Evolutionary conservation across 2,329 filamentous ascomycete genomes (phyloP).

Genomic region (Talaromyces verruculosus): DNA sequence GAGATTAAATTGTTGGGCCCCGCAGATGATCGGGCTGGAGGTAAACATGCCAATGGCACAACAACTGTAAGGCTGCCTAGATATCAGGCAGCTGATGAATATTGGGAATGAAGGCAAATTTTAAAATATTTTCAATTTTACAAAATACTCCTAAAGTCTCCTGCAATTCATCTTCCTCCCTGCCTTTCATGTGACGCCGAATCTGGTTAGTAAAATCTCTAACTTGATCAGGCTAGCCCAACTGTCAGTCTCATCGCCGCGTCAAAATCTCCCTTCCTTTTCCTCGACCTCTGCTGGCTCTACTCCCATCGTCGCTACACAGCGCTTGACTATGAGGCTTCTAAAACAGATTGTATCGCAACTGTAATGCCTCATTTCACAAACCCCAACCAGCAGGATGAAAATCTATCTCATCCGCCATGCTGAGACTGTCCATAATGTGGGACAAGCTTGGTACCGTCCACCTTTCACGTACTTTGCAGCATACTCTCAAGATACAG

Average conservation of each 20-base stretch:
- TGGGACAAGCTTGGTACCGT: conserved; percentile 70
- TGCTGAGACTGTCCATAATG: conserved; percentile 88
- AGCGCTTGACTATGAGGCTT: neutral
- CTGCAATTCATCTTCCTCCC: neutral
- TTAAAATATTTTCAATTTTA: neutral
- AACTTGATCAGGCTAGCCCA: neutral
- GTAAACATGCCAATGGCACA: neutral
- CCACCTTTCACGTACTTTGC: conserved; percentile 14
- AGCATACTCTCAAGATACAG: neutral
- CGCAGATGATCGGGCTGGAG: neutral
- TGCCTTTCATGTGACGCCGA: neutral
- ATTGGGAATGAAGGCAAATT: neutral
- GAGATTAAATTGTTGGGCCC: conserved; percentile 16
- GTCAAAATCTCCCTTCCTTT: neutral
- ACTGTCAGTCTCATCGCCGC: neutral
- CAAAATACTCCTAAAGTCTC: neutral
- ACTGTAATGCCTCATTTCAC: neutral
- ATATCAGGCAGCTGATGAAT: neutral
- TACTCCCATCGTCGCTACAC: neutral
- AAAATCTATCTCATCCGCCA: conserved; percentile 77
- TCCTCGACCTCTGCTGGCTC: neutral
- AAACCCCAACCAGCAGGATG: conserved; percentile 43
- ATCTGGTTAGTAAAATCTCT: neutral
- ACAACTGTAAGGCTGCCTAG: neutral
- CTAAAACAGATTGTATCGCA: neutral